Evolutionary conservation across 495 filamentous ascomycete genomes (phyloP), one percentile per base, ranked within the genome.

Genomic region (Acidiella bohemica): DNA sequence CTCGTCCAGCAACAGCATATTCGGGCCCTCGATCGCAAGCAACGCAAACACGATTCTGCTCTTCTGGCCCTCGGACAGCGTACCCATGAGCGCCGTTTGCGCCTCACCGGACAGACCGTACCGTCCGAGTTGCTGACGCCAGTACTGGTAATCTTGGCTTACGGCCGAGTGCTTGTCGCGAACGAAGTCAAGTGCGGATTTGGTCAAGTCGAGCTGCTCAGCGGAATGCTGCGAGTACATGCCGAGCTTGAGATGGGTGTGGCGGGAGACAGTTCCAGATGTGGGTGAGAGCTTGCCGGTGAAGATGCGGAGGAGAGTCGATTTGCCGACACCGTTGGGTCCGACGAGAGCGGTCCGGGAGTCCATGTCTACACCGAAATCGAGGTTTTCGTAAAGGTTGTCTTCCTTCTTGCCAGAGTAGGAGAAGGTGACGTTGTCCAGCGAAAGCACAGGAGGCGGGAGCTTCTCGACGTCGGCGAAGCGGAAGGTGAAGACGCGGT

Each of bases 361-460:
- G 65, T 99, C 90, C 90, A 99, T 99, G 62, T 99, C 90, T 42
- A 99, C 87, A 72, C 90, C 90, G 50, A 99, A 78, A 62, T 99
- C 90, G 25, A 99, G 75, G 64, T 93, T 72, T 61, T 86, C 83
- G 66, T 97, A 97, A 11, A 97, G 75, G 58, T 92, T 87, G 56
- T 97, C 92, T 53, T 81, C 75, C 42, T 73, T 56, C 7, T 92
- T 70, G 30, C 92, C 92, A 17, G 82, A 90, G 72, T 97, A 97
- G 39, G 92, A 94, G 67, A 97, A 97, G 31, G 82, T 93, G 51
- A 97, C 90, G 44, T 93, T 72, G 63, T 97, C 90, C 57, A 97
- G 93, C 12, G 90, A 88, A 44, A 97, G 67, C 35, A 97, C 90
- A 11, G 90, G 90, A 39, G 90, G 90, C 20, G 90, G 90, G 25